These are phyloP conservation scores for Austropuccinia psidii DNA, from an alignment of 1,284 basidiomycete species.

Conservation along the genomic window DNA sequence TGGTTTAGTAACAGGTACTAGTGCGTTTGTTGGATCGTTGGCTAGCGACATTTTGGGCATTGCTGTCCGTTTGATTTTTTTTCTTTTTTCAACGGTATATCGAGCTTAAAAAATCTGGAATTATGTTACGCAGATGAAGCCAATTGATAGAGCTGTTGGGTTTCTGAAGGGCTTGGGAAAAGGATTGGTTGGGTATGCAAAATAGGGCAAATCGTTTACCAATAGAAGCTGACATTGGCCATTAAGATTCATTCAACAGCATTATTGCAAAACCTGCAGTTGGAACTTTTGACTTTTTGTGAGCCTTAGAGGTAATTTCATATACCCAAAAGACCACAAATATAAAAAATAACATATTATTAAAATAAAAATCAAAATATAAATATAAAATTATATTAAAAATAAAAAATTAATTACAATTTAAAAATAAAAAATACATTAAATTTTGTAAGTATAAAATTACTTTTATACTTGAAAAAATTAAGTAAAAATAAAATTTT, in stretches of 20 bases:
- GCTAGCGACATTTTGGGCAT: slow-evolving; percentile 95
- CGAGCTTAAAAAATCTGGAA: slow-evolving; percentile 13
- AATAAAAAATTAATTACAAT: too few relatives aligned
- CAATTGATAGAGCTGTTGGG: slow-evolving; percentile 88
- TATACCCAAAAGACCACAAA: too few relatives aligned
- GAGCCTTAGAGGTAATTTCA: too few relatives aligned
- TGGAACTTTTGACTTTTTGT: slow-evolving; percentile 89
- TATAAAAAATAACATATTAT: too few relatives aligned
- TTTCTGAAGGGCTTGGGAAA: slow-evolving; percentile 98
- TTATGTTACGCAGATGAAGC: slow-evolving; percentile 71
- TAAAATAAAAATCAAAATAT: too few relatives aligned
- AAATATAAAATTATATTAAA: too few relatives aligned
- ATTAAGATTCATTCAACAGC: slow-evolving; percentile 51
- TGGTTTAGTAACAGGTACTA: slow-evolving; percentile 67
- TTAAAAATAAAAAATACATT: too few relatives aligned
- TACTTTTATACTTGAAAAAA: too few relatives aligned
- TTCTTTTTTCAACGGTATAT: too few relatives aligned
- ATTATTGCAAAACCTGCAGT: slow-evolving; percentile 94
- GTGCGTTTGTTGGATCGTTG: slow-evolving; percentile 85
- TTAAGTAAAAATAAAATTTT: too few relatives aligned
- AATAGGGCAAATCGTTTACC: slow-evolving; percentile 33
- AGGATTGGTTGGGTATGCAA: slow-evolving; percentile 75
- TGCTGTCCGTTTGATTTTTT: slow-evolving; percentile 56
- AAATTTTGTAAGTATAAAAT: too few relatives aligned
- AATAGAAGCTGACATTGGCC: slow-evolving; percentile 40